A percentile compares a stretch with the other conserved stretches of the same genome.
Evolutionary conservation across 495 filamentous ascomycete species (phyloP).

Genomic region (Bombardia bombarda): DNA sequence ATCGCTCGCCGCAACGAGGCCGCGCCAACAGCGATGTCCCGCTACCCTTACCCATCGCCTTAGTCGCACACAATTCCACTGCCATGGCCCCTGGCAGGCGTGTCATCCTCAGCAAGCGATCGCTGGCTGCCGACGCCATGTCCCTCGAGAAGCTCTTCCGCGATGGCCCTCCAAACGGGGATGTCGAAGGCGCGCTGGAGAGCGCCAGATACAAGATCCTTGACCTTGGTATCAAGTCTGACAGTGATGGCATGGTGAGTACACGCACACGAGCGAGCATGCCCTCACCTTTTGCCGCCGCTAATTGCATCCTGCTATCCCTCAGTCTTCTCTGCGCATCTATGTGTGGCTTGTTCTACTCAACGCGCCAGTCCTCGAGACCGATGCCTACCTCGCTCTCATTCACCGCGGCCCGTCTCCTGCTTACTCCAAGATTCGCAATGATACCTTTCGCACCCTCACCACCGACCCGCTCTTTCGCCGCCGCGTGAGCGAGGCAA

Average conservation of each 20-base stretch:
- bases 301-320: no score
- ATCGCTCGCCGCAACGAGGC: constrained; percentile 47
- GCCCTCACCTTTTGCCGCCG: no score
- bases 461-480: constrained; percentile 95
- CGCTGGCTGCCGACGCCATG: constrained; percentile 49
- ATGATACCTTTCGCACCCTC: constrained; percentile 94
- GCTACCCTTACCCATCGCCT: no score
- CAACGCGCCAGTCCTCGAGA: constrained; percentile 71
- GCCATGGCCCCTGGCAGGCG: constrained; percentile 34
- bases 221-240: constrained; percentile 69
- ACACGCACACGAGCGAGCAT: no score
- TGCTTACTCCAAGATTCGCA: constrained; percentile 93
- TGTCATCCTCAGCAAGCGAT: constrained; percentile 45
- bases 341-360: constrained; percentile 94
- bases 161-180: constrained; percentile 64
- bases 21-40: constrained; percentile 70
- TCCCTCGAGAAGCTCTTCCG: constrained; percentile 59
- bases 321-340: constrained; percentile 88
- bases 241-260: constrained; percentile 83
- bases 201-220: constrained; percentile 71
- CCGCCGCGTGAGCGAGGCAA: constrained; percentile 88
- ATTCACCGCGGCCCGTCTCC: constrained; percentile 90
- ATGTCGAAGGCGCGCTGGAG: constrained; percentile 58
- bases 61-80: constrained; percentile 22
- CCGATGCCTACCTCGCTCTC: constrained; percentile 80